Conservation (phyloP, 2,329 filamentous ascomycete genomes). For the Fusarium sarcochroum region DNA sequence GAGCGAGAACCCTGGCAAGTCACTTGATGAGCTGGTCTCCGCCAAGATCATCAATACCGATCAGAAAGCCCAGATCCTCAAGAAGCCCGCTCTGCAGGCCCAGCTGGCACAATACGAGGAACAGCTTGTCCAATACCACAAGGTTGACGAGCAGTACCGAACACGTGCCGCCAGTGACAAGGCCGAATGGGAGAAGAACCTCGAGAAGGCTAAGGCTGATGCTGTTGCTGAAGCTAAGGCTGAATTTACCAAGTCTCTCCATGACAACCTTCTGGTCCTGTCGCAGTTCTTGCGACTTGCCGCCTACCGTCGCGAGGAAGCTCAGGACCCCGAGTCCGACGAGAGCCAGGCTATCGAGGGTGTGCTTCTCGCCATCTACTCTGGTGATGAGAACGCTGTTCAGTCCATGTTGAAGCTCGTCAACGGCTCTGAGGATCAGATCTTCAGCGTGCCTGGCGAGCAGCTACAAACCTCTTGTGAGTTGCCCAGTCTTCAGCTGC, state of each 20-base stretch:
- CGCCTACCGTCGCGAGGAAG: slow-evolving; percentile 80
- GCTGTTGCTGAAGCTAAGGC: slow-evolving; percentile 67
- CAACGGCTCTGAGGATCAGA: slow-evolving; percentile 76
- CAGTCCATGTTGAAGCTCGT: slow-evolving; percentile 83
- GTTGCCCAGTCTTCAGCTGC: slow-evolving; percentile 52
- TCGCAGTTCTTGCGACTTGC: slow-evolving; percentile 86
- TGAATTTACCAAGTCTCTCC: slow-evolving; percentile 66
- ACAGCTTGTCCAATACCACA: slow-evolving; percentile 80
- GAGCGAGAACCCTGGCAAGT: slow-evolving; percentile 76
- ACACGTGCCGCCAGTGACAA: slow-evolving; percentile 70
- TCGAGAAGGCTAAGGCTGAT: slow-evolving; percentile 70
- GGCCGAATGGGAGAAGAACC: slow-evolving; percentile 70
- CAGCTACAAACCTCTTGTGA: slow-evolving; percentile 79
- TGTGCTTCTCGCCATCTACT: slow-evolving; percentile 82
- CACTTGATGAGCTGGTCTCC: slow-evolving; percentile 79
- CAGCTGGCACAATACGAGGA: slow-evolving; percentile 80
- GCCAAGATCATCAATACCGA: slow-evolving; percentile 83
- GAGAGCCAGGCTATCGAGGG: slow-evolving; percentile 88
- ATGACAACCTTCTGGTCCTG: slow-evolving; percentile 76
- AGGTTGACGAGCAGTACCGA: slow-evolving; percentile 80
- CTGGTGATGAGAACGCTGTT: slow-evolving; percentile 81
- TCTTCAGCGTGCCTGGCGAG: slow-evolving; percentile 75
- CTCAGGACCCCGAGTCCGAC: slow-evolving; percentile 73
- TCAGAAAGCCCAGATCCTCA: slow-evolving; percentile 81
- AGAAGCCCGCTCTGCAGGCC: slow-evolving; percentile 79